phyloP scores from a whole-genome alignment of 345 rosid species.

The Atalantia buxifolia region DNA sequence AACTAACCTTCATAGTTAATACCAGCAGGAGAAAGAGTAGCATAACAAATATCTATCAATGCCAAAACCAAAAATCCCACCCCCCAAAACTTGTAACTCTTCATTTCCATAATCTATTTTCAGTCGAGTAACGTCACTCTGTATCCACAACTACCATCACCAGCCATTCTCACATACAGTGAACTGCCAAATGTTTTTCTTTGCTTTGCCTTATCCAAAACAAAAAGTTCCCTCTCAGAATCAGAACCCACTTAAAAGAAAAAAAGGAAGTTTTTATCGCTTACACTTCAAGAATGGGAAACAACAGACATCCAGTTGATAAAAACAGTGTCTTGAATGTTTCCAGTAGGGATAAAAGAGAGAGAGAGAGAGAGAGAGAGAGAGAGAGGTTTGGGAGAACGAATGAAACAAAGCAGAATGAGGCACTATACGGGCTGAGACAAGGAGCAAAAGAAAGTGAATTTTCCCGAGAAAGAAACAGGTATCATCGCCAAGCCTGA shows the following conservation, averaged over 20 bases:
- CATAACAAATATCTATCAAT: conserved; percentile 56
- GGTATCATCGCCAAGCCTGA: conserved; percentile 32
- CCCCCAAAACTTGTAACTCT: conserved; percentile 42
- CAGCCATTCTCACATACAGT: conserved; percentile 26
- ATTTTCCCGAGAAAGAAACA: conserved; percentile 51
- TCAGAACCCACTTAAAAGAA: conserved; percentile 19
- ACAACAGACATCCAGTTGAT: conserved; percentile 30
- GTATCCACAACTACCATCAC: conserved; percentile 19
- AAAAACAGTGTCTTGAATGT: conserved; percentile 28
- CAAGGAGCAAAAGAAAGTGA: conserved; percentile 23
- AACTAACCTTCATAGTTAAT: conserved; percentile 94
- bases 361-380: conserved; percentile 11
- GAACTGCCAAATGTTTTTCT: not conserved
- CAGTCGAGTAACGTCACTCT: conserved; percentile 27
- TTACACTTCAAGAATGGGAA: conserved; percentile 7
- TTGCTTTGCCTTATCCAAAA: conserved; percentile 27
- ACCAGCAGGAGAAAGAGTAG: conserved; percentile 95
- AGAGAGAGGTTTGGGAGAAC: not conserved
- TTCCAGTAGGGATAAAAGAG: conserved; percentile 21
- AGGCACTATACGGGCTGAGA: conserved; percentile 26
- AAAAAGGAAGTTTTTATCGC: conserved; percentile 12
- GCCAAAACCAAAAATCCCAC: conserved; percentile 58
- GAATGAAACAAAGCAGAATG: conserved; percentile 32
- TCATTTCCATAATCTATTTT: conserved; percentile 34
- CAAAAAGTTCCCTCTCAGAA: conserved; percentile 26